Evolutionary conservation across 1,139 yeast genomes (phyloP), one percentile per base, ranked within the genome.

Genomic region (Diutina rugosa): DNA sequence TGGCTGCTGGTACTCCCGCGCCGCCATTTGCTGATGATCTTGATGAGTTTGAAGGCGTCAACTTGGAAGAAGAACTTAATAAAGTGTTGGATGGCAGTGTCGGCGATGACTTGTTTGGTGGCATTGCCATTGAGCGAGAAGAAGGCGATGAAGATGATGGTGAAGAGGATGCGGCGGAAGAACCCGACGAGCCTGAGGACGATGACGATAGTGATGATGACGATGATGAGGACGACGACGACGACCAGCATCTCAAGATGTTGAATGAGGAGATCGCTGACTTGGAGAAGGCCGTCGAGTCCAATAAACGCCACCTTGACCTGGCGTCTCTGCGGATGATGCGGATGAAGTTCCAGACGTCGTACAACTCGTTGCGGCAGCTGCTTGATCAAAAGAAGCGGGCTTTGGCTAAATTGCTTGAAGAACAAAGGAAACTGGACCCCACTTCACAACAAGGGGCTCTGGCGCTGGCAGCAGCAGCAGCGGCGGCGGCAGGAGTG

Each of bases 251-350:
- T 63, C 81, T 81, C 62, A 90, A 87, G 65, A 78, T 90, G 63
- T 73, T 93, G 59, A 82, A 82, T 60, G 98, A 91, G 67, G 98
- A 91, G 67, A 84, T 95, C 56, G 73, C 79, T 14, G 99, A 95
- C 65, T 76, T 95, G 60, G 91, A 88, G 16, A 30, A 49, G 53
- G 53, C 53, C 0, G 87, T 95, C 57, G 83, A 80, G 56, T 84
- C 84, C 63, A 93, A 91, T 65, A 82, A 82, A 65, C 78, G 78
- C 56, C 93, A 89, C 63, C 80, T 90, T 55, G 81, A 79, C 18
- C 85, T 85, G 58, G 91, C 95, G 1, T 82, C 91, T 18, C 90
- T 90, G 67, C 91, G 91, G 63, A 86, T 93, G 73, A 79, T 93
- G 82, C 84, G 86, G 67, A 88, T 87, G 71, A 85, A 97, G 71